These are phyloP conservation scores for Inga laurina DNA, from an alignment of 306 rosid species.

Conservation along the genomic window DNA sequence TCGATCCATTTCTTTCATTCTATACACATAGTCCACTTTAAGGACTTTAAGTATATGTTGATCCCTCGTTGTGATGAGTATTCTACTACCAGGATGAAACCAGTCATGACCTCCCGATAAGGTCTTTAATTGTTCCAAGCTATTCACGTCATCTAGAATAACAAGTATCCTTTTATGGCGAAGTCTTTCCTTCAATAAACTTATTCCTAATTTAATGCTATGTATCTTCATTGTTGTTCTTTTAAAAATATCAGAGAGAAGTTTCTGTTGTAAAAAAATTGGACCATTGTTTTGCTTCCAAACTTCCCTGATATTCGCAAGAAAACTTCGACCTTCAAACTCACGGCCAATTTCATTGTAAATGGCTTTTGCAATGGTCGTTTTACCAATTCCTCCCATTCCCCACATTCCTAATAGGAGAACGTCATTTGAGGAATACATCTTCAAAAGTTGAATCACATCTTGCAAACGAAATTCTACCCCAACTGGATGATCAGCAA, in stretches of 20 bases:
- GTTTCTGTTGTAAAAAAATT: too few species aligned
- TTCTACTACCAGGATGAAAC: neutral
- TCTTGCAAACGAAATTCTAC: neutral
- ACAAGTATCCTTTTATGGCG: neutral
- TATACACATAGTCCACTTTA: neutral
- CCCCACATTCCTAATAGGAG: neutral
- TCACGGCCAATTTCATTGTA: too few species aligned
- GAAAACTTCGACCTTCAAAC: too few species aligned
- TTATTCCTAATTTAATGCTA: neutral
- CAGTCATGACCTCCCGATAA: neutral
- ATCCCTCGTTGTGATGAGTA: neutral
- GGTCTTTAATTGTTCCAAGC: neutral
- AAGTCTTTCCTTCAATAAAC: too few species aligned
- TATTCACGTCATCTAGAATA: neutral
- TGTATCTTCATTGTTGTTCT: neutral
- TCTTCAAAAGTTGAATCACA: neutral
- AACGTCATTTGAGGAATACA: neutral
- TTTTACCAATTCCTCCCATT: too few species aligned
- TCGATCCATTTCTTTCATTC: neutral
- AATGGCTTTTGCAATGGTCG: too few species aligned
- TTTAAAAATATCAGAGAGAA: too few species aligned
- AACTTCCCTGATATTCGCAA: too few species aligned
- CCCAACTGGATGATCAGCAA: neutral
- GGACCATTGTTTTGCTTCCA: too few species aligned
- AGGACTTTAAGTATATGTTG: neutral